Evolutionary conservation across 495 filamentous ascomycete species (phyloP).

Genomic region (Parathielavia appendiculata): DNA sequence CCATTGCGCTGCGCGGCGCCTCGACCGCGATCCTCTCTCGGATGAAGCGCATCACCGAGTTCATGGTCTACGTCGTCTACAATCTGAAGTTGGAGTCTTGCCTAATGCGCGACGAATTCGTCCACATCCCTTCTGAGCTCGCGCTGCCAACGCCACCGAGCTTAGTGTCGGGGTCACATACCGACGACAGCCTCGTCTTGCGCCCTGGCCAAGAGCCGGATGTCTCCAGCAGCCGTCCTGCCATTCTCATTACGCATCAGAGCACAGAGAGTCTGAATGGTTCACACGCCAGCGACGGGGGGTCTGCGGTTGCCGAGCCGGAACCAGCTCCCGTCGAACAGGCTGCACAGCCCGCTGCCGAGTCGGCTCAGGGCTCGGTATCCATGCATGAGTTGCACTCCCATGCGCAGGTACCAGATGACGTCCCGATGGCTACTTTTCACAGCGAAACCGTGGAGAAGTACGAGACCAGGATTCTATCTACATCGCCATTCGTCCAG

Average conservation of each 20-base stretch:
- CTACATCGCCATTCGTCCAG: constrained; percentile 91
- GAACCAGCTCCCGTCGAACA: constrained; percentile 14
- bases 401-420: constrained; percentile 61
- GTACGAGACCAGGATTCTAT: constrained; percentile 87
- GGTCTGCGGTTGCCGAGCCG: not conserved
- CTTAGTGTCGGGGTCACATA: constrained; percentile 16
- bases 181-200: constrained; percentile 21
- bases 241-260: constrained; percentile 24
- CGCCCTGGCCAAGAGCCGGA: not conserved
- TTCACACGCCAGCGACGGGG: constrained; percentile 13
- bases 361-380: constrained; percentile 31
- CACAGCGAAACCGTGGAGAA: constrained; percentile 93
- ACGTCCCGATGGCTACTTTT: constrained; percentile 83
- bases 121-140: constrained; percentile 69
- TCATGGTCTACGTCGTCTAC: constrained; percentile 98
- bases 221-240: constrained; percentile 5
- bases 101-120: constrained; percentile 92
- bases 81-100: constrained; percentile 95
- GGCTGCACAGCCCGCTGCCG: constrained; percentile 8
- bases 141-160: constrained; percentile 9
- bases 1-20: constrained; percentile 86
- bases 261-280: constrained; percentile 24
- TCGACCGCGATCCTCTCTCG: constrained; percentile 61
- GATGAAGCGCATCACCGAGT: constrained; percentile 93
- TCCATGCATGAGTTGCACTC: constrained; percentile 45